phyloP scores from a whole-genome alignment of 129 eudicot genomes.

The Saposhnikovia divaricata region DNA sequence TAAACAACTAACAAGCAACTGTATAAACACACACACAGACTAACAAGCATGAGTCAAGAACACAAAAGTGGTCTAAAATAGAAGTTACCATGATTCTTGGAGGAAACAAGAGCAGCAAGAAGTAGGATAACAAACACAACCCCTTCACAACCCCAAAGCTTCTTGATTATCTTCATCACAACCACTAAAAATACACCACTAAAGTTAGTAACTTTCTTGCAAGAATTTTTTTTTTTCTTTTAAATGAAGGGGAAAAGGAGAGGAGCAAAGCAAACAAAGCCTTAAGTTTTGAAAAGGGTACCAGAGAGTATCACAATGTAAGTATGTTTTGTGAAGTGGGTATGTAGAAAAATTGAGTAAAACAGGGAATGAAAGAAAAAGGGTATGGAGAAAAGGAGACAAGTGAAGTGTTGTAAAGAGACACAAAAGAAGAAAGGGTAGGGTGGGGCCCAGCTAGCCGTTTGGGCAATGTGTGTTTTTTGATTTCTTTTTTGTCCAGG shows the following conservation, averaged over 20 bases:
- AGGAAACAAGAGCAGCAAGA: conserved; percentile 42
- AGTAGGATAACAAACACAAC: conserved; percentile 28
- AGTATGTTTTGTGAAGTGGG: too few species aligned
- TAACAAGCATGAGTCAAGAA: not conserved
- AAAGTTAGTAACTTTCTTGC: not conserved
- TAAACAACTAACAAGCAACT: not conserved
- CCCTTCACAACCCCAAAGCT: conserved; percentile 23
- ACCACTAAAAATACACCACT: not conserved
- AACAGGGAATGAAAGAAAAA: too few species aligned
- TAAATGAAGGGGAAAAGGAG: not conserved
- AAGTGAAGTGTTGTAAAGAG: too few species aligned
- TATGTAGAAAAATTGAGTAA: too few species aligned
- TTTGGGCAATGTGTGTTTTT: too few species aligned
- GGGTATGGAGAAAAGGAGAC: too few species aligned
- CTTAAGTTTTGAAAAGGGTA: conserved; percentile 20
- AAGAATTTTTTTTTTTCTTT: too few species aligned
- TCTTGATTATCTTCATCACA: conserved; percentile 24
- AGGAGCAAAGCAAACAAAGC: not conserved
- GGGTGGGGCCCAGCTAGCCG: too few species aligned
- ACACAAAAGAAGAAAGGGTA: too few species aligned
- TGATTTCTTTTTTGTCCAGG: too few species aligned
- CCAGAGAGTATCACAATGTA: too few species aligned
- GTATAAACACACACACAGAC: not conserved
- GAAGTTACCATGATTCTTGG: conserved; percentile 69
- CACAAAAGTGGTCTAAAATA: not conserved